Base-by-base conservation (phyloP, 768 basidiomycete genomes). In the Suillus lakei region DNA sequence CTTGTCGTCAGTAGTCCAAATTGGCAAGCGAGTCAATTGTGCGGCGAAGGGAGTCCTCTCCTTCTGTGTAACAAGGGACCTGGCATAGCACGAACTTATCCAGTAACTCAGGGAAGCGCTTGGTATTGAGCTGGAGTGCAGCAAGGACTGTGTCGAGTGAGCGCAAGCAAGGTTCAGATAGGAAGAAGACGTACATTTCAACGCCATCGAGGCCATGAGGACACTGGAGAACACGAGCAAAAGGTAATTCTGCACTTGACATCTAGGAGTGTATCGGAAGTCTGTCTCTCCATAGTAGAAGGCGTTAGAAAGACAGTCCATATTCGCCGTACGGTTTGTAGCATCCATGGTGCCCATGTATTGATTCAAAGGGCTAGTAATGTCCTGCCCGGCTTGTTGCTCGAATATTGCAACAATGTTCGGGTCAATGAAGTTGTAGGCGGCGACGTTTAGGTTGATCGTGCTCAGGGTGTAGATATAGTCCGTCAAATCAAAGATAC, bases 51-150 rank as follows among this genome's bases (percentile, higher is more conserved):
- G 87, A 88, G 55, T 90, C 88, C 70, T 90, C 88, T 66, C 89
- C 88, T 74, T 90, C 88, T 1, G 88, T 90, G 68, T 90, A 90
- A 74, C 88, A 90, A 39, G 88, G 88, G 7, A 88, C 85, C 72
- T 89, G 87, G 69, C 88, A 89, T 62, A 89, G 78, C 64, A 90
- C 83, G 67, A 90, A 90, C 74, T 90, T 90, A 74, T 90, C 88
- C 68, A 88, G 75, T 74, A 87, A 81, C 74, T 90, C 89, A 4
- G 88, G 88, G 69, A 79, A 83, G 36, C 88, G 82, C 73, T 89
- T 89, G 6, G 81, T 81, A 5, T 82, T 76, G 23, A 90, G 80
- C 70, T 90, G 88, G 46, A 90, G 76, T 5, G 88, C 88, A 61
- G 88, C 85, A 73, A 90, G 75, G 79, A 90, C 88, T 90, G 48